Evolutionary conservation across 1,139 yeast genomes (phyloP), one percentile per base, ranked within the genome.

Genomic region (Yamadazyma friedrichii): DNA sequence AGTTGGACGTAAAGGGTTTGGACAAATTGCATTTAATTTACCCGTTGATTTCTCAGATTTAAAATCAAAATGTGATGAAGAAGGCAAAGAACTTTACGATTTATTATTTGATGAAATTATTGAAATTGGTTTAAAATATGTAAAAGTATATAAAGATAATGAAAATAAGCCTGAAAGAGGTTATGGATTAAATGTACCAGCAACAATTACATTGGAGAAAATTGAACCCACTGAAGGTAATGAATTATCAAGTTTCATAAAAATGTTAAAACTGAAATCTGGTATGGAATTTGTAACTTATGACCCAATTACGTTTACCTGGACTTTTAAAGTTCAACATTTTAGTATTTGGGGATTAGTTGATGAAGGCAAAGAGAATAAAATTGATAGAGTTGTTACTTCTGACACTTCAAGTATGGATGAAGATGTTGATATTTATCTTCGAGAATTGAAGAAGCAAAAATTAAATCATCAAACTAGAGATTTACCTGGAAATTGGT

Each of bases 271-370:
- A 47, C 73, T 68, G 38, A 65, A 62, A 44, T 51, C 53, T 3
- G 96, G 93, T 3, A 87, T 85, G 79, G 84, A 84, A 46, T 88
- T 84, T 58, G 69, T 89, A 9, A 82, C 91, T 3, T 89, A 84
- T 56, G 91, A 85, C 53, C 91, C 89, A 1, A 71, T 80, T 16
- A 77, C 80, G n/a, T 87, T 87, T 17, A 63, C 76, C 6, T 89
- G 93, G 89, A 81, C 85, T 0, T 89, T 88, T 61, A 78, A 73
- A 52, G 98, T 93, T 1, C 82, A 85, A 49, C 98, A 93, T 65
- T 93, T 93, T 55, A 88, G 96, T 65, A 78, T 85, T 6, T 93
- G 97, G 96, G 98, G 98, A 3, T 65, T 93, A 36, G 74, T 84
- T 39, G 44, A 58, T 31, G 53, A 62, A 26, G 67, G 65, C 30